Conservation (phyloP, 129 eudicot species). For the Smallanthus sonchifolius region DNA sequence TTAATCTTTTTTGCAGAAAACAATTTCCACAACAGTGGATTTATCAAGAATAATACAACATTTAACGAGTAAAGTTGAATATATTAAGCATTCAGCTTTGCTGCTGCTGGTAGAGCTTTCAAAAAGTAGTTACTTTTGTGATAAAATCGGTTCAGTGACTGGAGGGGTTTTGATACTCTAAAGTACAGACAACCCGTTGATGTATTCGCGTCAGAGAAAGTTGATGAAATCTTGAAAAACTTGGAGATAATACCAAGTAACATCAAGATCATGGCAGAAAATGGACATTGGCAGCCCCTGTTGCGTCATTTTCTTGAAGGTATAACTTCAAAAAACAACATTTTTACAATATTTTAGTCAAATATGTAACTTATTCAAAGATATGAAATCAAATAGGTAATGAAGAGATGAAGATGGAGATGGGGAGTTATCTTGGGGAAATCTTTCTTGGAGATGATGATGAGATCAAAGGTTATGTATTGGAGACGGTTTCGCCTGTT, state of each 20-base stretch:
- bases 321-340: slow-evolving; percentile 1
- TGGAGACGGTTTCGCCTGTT: slow-evolving; percentile 46
- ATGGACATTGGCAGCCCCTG: slow-evolving; percentile 72
- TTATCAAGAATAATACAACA: slow-evolving; percentile 36
- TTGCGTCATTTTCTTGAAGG: slow-evolving; percentile 59
- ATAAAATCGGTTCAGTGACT: slow-evolving; percentile 39
- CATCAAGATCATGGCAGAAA: slow-evolving; percentile 78
- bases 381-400: slow-evolving; percentile 33
- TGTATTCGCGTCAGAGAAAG: slow-evolving; percentile 44
- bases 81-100: slow-evolving; percentile 45
- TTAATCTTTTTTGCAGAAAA: slow-evolving; percentile 38
- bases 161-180: slow-evolving; percentile 52
- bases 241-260: slow-evolving; percentile 47
- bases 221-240: slow-evolving; percentile 54
- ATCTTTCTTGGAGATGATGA: slow-evolving; percentile 48
- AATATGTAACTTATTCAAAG: not conserved
- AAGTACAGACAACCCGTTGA: slow-evolving; percentile 48
- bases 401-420: slow-evolving; percentile 64
- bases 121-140: slow-evolving; percentile 28
- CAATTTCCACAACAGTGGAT: slow-evolving; percentile 37
- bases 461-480: slow-evolving; percentile 42
- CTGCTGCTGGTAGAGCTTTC: slow-evolving; percentile 60
- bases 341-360: not conserved
- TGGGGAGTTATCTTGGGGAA: slow-evolving; percentile 53
- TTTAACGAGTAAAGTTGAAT: slow-evolving; percentile 52